Percentiles rank a stretch among this genome's conserved stretches.
These are phyloP conservation scores for Kwoniella dendrophila DNA, from an alignment of 768 basidiomycete species.

Conservation along the genomic window DNA sequence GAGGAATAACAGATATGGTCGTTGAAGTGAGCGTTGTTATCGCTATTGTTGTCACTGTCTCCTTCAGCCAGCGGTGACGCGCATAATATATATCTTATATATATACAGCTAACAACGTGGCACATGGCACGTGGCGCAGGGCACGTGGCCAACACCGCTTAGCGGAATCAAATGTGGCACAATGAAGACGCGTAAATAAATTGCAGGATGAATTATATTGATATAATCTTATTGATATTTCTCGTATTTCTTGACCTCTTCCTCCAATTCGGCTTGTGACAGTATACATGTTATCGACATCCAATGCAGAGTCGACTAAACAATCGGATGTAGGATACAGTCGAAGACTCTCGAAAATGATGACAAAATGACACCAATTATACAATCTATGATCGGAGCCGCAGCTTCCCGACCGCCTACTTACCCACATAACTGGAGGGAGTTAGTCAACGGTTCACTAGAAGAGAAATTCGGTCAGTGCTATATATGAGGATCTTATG, in stretches of 20 bases:
- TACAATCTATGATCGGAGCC: not conserved
- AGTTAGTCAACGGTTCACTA: slow-evolving; percentile 26
- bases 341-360: not conserved
- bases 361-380: not conserved
- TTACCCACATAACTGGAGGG: slow-evolving; percentile 25
- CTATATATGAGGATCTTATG: not conserved
- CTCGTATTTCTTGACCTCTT: no score
- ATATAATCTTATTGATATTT: no score
- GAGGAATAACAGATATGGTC: no score
- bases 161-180: slow-evolving; percentile 6
- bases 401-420: not conserved
- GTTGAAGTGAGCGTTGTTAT: slow-evolving; percentile 6
- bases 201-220: no score
- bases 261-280: no score
- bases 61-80: not conserved
- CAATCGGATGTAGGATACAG: no score
- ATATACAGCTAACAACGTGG: not conserved
- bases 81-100: no score
- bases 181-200: not conserved
- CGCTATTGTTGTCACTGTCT: not conserved
- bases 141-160: not conserved
- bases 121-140: slow-evolving; percentile 1
- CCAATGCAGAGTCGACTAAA: no score
- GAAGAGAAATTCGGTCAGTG: slow-evolving; percentile 34
- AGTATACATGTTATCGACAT: no score